Base-by-base conservation (phyloP, 2,329 filamentous ascomycete species). In the Talaromyces albobiverticillius region DNA sequence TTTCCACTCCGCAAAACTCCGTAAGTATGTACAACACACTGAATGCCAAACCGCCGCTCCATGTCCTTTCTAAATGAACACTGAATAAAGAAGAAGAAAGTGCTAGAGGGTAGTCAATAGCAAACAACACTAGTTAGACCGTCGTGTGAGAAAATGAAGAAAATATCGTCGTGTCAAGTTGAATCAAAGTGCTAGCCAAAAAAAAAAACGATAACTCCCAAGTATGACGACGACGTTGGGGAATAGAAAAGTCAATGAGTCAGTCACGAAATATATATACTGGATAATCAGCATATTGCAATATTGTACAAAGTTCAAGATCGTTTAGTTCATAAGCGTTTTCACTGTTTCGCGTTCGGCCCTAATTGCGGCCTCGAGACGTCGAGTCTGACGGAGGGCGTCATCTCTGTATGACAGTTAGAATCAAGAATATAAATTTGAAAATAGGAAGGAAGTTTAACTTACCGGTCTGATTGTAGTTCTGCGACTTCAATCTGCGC, bases 401-500 rank as follows among this genome's bases (percentile, higher is more conserved):
- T 88, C 85, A 63, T 94, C 89, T 62, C 82, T 84, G 61, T 57
- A 51, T 48, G 48, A 36, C 7, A 16, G 20, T 57, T 54, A 57
- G 55, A 3, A 2, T 23, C 52, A 66, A 61, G 68, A 65, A 54
- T 41, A 53, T 53, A 57, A 54, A 54, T 47, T 22, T 42, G 10
- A 41, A 51, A 45, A 36, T 6, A 40, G 25, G 9, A 9, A 41
- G 13, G n/a, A n/a, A 49, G 36, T 48, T 55, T 56, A 58, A 54
- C 64, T 57, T 67, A 76, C 74, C 73, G 72, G 59, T 76, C 75
- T 57, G 71, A 70, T 71, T 92, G 89, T 55, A 95, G 77, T 66
- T 89, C 83, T 65, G 88, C 83, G 54, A 94, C 89, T 72, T 92
- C 88, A 62, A 92, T 89, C 74, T 94, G 89, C 9, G 89, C 88